Base-by-base conservation (phyloP, 1,139 yeast species). In the Kodamaea ohmeri region DNA sequence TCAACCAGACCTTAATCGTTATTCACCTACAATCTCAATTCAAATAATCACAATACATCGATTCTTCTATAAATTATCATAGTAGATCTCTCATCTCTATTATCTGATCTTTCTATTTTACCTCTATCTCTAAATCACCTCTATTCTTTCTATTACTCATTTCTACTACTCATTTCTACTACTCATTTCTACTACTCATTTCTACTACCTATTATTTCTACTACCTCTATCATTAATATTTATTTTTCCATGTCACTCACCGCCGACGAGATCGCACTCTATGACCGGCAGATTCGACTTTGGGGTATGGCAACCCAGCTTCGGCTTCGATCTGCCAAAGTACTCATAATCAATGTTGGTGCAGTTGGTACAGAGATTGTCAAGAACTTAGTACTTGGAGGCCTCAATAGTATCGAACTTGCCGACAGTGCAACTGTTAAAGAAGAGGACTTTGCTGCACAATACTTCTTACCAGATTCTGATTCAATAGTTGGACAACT, bases 271-370 rank as follows among this genome's bases (percentile, higher is more conserved):
- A 80, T 90, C 40, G 96, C 95, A 2, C 69, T 90, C 20, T 92
- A 92, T 58, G 99, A 92, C 61, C 76, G 99, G 43, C 99, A 92
- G 60, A 90, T 92, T 50, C 67, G 99, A 48, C 71, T 92, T 26
- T 92, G 99, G 99, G 98, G 98, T 9, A 72, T 92, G 63, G 94
- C 86, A 20, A 95, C 97, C 12, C 99, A 92, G 60, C 72, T 79
- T 36, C 67, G 89, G 36, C 76, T 92, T 66, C 72, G 95, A 33
- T 76, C 82, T 19, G 83, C 97, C 12, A 76, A 75, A 38, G 71
- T 90, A 6, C 66, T 92, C 38, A 56, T 89, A 27, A 66, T 88
- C 24, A 81, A 83, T 46, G 52, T 85, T 22, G 83, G 88, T 7
- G 86, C 86, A 0, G 68, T 84, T 8, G 92, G 94, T 3, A 78